Conservation (phyloP, 1,284 basidiomycete genomes). For the Wallemia mellicola region DNA sequence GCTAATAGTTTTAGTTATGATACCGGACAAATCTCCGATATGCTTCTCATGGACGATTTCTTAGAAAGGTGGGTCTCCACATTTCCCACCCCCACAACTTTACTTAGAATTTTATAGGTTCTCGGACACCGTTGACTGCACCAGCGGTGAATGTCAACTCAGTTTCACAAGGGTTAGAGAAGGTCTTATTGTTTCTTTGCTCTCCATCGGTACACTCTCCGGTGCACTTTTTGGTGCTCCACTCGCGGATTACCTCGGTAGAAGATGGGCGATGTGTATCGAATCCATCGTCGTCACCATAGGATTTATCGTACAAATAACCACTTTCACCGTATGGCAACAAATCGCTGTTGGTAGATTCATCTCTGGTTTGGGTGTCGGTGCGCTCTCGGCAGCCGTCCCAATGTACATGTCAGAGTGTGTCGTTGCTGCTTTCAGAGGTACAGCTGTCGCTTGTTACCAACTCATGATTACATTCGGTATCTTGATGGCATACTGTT, state of each 20-base stretch:
- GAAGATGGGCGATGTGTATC: constrained; percentile 34
- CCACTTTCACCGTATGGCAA: constrained; percentile 13
- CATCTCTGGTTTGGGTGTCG: constrained; percentile 25
- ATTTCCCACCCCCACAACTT: constrained; percentile 19
- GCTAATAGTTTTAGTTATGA: constrained; percentile 20
- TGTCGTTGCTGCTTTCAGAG: constrained; percentile 43
- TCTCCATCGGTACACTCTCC: constrained; percentile 31
- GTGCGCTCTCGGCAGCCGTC: constrained; percentile 38
- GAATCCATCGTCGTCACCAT: constrained; percentile 35
- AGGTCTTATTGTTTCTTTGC: constrained; percentile 33
- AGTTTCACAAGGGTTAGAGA: constrained; percentile 24
- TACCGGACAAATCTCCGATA: constrained; percentile 47
- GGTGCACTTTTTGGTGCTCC: constrained; percentile 30
- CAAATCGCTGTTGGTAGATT: neutral
- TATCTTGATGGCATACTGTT: constrained; percentile 36
- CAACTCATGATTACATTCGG: constrained; percentile 29
- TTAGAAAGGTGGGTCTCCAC: constrained; percentile 25
- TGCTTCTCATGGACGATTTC: constrained; percentile 45
- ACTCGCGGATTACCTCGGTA: constrained; percentile 33
- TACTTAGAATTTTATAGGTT: constrained; percentile 4
- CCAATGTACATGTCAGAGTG: constrained; percentile 46
- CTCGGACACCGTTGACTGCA: constrained; percentile 6
- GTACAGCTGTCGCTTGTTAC: constrained; percentile 34
- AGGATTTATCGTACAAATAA: constrained; percentile 35
- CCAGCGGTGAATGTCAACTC: constrained; percentile 19